Conservation (phyloP, 257 asterid species). For the Nicotiana attenuata region DNA sequence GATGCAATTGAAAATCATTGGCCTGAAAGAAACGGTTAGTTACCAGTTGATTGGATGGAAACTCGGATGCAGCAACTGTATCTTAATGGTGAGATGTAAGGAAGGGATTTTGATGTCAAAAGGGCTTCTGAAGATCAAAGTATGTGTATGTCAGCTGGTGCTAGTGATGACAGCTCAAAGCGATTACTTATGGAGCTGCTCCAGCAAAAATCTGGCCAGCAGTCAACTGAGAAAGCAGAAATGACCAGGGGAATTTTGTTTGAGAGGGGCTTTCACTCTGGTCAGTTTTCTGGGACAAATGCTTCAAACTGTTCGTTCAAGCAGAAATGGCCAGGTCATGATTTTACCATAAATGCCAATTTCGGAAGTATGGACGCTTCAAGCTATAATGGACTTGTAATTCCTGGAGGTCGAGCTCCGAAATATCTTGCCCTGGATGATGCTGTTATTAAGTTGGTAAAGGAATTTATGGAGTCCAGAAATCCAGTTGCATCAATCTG, state of each 20-base stretch:
- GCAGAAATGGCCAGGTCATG: constrained; percentile 56
- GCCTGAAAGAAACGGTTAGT: constrained; percentile 61
- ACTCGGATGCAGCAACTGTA: constrained; percentile 68
- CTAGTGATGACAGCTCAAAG: constrained; percentile 87
- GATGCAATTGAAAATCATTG: constrained; percentile 58
- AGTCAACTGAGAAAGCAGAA: constrained; percentile 45
- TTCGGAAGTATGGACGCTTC: constrained; percentile 57
- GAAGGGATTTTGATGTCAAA: constrained; percentile 56
- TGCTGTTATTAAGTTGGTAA: constrained; percentile 56
- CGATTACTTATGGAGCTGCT: constrained; percentile 88
- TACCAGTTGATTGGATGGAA: constrained; percentile 67
- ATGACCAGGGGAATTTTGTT: constrained; percentile 37
- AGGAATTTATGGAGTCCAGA: constrained; percentile 66
- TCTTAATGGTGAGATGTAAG: constrained; percentile 58
- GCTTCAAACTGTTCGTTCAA: constrained; percentile 36
- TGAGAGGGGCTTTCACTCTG: constrained; percentile 48
- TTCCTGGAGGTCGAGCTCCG: constrained; percentile 97
- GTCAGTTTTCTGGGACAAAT: constrained; percentile 44
- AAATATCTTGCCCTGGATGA: constrained; percentile 83
- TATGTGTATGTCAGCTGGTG: constrained; percentile 90
- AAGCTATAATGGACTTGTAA: constrained; percentile 81
- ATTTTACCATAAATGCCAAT: constrained; percentile 61
- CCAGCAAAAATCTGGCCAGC: constrained; percentile 66
- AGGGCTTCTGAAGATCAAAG: constrained; percentile 65
- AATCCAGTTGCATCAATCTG: constrained; percentile 96